Percentiles rank a stretch among this genome's conserved stretches.
Evolutionary conservation across 192 early-diverging fungal genomes (phyloP).

Genomic region (Umbelopsis sp.): DNA sequence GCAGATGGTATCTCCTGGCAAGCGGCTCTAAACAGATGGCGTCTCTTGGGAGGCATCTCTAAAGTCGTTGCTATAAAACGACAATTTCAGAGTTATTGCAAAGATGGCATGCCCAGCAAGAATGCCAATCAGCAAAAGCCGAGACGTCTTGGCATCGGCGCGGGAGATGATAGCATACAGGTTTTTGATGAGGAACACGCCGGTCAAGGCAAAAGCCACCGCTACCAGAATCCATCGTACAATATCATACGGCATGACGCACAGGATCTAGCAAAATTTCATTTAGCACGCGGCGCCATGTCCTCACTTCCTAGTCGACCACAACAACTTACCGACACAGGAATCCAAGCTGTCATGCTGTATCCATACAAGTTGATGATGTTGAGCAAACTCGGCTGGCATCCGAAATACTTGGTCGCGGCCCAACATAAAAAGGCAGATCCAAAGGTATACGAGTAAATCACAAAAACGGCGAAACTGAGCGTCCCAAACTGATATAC

Average conservation of each 20-base stretch:
- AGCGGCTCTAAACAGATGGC: neutral
- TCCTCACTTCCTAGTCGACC: no score
- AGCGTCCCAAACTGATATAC: slow-evolving; percentile 82
- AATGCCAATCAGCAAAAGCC: slow-evolving; percentile 70
- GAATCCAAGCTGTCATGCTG: slow-evolving; percentile 91
- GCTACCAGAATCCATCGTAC: slow-evolving; percentile 83
- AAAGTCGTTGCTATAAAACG: slow-evolving; percentile 77
- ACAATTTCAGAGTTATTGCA: slow-evolving; percentile 79
- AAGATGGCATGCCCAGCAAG: slow-evolving; percentile 68
- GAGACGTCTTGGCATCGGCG: slow-evolving; percentile 69
- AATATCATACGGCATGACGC: slow-evolving; percentile 80
- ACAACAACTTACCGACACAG: slow-evolving; percentile 67
- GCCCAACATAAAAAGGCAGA: slow-evolving; percentile 79
- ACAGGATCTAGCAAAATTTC: slow-evolving; percentile 62
- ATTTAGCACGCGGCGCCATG: neutral
- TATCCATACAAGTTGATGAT: slow-evolving; percentile 91
- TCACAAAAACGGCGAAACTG: slow-evolving; percentile 75
- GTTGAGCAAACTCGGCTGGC: slow-evolving; percentile 83
- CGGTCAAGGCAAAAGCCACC: slow-evolving; percentile 73
- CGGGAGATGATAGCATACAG: slow-evolving; percentile 66
- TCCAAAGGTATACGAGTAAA: slow-evolving; percentile 82
- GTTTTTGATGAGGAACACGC: slow-evolving; percentile 63
- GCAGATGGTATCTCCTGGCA: neutral
- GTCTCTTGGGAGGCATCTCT: slow-evolving; percentile 1
- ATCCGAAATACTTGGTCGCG: slow-evolving; percentile 83